These are phyloP conservation scores for Stygiomarasmius scandens DNA, from an alignment of 1,284 basidiomycete species.

Conservation along the genomic window DNA sequence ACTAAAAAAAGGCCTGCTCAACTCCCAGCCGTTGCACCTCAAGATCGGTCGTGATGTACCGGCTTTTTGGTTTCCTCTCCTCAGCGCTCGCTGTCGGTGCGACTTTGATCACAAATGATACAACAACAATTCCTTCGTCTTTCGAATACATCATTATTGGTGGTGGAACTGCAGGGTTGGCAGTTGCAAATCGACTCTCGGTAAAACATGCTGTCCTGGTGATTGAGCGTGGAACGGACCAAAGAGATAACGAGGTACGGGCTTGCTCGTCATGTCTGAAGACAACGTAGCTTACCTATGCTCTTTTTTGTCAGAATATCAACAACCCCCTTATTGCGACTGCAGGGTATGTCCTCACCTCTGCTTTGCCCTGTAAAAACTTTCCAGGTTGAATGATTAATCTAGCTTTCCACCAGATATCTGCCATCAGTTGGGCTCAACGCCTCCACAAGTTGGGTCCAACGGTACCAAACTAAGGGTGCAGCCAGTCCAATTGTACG, in stretches of 20 bases:
- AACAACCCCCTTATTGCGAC: not conserved
- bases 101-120: too few relatives aligned
- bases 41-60: too few relatives aligned
- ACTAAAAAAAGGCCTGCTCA: too few relatives aligned
- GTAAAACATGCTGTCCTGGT: conserved; percentile 6
- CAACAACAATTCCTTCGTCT: not conserved
- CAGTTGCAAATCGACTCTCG: conserved; percentile 11
- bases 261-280: too few relatives aligned
- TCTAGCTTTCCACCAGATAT: not conserved
- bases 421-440: not conserved
- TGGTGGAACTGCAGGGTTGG: conserved; percentile 5
- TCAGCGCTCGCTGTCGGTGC: too few relatives aligned
- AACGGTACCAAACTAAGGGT: not conserved
- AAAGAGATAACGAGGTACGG: conserved; percentile 2
- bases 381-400: too few relatives aligned
- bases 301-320: too few relatives aligned
- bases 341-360: not conserved
- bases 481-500: not conserved
- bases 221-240: conserved; percentile 5
- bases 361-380: not conserved
- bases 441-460: conserved; percentile 1
- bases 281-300: too few relatives aligned
- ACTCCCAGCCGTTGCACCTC: too few relatives aligned
- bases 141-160: conserved; percentile 12
- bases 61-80: too few relatives aligned